Evolutionary conservation across 345 rosid species (phyloP), one percentile per base, ranked within the genome.

Genomic region (Corchorus olitorius): DNA sequence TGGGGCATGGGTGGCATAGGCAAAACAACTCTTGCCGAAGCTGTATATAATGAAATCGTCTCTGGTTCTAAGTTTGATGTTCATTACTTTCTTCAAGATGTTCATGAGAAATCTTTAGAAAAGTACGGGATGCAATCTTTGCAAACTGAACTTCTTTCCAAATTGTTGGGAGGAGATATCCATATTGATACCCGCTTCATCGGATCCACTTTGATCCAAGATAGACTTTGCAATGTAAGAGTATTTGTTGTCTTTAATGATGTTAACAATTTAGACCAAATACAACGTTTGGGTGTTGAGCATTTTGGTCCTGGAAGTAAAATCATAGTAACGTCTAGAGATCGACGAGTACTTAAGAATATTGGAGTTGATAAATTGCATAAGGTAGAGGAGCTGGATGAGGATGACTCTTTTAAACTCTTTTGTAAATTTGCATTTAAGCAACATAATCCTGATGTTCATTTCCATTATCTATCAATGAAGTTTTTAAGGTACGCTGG

Each of bases 351-450:
- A 39, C 39, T 39, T 6, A 68, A 8, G 19, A 68, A 68, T 39
- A 39, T 39, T 48, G 9, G 22, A 64, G 68, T 3, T 37, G 27
- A 39, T 9, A 0, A 8, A 1, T 16, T 64, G 39, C 15, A 37
- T 0, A 2, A 3, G 27, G 14, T 41, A 39, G 0, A 41, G 33
- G 1, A 3, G 15, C 10, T 65, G 9, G 73, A 77, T 41, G 8
- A 16, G 35, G 81, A 39, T 3, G 49, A 37, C 27, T 37, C 67
- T 15, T 20, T 63, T 63, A n/a, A 63, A 16, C 46, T 63, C 12
- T 15, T 84, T 27, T 70, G 13, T 56, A 67, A 37, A 58, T 68
- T 84, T 8, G 12, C 6, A 34, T 59, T 46, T 3, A 6, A 22
- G 48, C 8, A 1, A 71, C 1, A 15, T 4, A 0, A 64, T 12